phyloP scores from a whole-genome alignment of 495 filamentous ascomycete genomes.

The Platismatia glauca region DNA sequence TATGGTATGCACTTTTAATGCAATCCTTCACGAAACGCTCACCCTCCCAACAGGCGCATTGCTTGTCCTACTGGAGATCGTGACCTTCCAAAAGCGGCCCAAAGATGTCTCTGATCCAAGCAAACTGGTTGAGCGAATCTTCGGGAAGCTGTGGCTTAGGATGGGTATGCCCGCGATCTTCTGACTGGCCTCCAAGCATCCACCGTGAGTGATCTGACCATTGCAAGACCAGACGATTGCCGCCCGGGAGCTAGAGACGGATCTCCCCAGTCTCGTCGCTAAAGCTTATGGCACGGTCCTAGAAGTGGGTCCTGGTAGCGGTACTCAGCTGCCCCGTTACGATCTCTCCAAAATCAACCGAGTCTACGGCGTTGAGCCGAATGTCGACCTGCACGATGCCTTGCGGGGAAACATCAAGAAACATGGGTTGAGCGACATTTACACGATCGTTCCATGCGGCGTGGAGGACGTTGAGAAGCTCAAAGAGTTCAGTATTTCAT shows the following conservation, averaged over 20 bases:
- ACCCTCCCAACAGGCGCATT: constrained; percentile 1
- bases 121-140: neutral
- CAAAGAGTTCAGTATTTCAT: constrained; percentile 36
- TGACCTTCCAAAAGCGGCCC: neutral
- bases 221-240: constrained; percentile 7
- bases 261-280: constrained; percentile 34
- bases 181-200: neutral
- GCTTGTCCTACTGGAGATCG: constrained; percentile 10
- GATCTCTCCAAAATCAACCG: constrained; percentile 27
- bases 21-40: neutral
- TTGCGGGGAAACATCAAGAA: constrained; percentile 39
- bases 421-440: constrained; percentile 48
- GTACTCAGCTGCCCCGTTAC: constrained; percentile 38
- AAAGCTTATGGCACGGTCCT: constrained; percentile 35
- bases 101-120: constrained; percentile 6
- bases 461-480: constrained; percentile 44
- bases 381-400: constrained; percentile 39
- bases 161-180: constrained; percentile 9
- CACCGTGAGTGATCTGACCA: neutral
- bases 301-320: constrained; percentile 42
- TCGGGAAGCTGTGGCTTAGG: constrained; percentile 10
- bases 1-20: constrained; percentile 4
- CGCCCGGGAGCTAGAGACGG: constrained; percentile 19
- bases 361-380: constrained; percentile 42
- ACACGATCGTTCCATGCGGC: constrained; percentile 55